A percentile compares a stretch with the other conserved stretches of the same genome.
phyloP scores from a whole-genome alignment of 495 filamentous ascomycete genomes.

The Penicillium bialowiezense region DNA sequence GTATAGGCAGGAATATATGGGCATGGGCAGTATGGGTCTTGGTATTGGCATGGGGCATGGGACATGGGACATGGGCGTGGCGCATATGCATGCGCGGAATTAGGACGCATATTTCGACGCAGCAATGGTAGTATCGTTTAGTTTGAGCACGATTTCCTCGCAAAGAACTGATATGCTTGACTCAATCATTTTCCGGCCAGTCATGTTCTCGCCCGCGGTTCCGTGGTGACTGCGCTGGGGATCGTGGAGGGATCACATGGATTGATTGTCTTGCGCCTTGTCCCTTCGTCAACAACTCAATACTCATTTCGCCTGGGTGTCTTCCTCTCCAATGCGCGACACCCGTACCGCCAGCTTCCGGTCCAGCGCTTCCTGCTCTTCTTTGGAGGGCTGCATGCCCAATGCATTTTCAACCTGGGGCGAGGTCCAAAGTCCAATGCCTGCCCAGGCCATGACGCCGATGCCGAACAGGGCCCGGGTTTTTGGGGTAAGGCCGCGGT shows the following conservation, averaged over 20 bases:
- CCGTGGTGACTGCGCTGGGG: neutral
- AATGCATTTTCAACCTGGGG: conserved; percentile 60
- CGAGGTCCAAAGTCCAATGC: conserved; percentile 55
- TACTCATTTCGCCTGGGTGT: conserved; percentile 10
- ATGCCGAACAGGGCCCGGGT: conserved; percentile 63
- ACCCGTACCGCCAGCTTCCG: conserved; percentile 48
- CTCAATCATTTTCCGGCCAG: neutral
- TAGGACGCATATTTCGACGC: neutral
- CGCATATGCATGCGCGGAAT: no score
- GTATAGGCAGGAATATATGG: no score
- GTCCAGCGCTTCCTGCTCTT: conserved; percentile 57
- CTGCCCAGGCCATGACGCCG: conserved; percentile 63
- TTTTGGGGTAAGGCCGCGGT: conserved; percentile 56
- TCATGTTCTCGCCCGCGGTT: neutral
- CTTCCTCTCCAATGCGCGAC: conserved; percentile 30
- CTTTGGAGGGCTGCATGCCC: conserved; percentile 58
- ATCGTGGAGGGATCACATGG: neutral
- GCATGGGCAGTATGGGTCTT: no score
- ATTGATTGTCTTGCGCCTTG: neutral
- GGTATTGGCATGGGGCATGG: no score
- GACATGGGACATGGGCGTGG: no score
- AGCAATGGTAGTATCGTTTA: neutral
- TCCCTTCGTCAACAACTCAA: neutral
- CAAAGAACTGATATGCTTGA: no score
- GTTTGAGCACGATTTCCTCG: no score